These are phyloP conservation scores for Aureobasidium sp. DNA, from an alignment of 2,329 filamentous ascomycete genomes.

Conservation along the genomic window DNA sequence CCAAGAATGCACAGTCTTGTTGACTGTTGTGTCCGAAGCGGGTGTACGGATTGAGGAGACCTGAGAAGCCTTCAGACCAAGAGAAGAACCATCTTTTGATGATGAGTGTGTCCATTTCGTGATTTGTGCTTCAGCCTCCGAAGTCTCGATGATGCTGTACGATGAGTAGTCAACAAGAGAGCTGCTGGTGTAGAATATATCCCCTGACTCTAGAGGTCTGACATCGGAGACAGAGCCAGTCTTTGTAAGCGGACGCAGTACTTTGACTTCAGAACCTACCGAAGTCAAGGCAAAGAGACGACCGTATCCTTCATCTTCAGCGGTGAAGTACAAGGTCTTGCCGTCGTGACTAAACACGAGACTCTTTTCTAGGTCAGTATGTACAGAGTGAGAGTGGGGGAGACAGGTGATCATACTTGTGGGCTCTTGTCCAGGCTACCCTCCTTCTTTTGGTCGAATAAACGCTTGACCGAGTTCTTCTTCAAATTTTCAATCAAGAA, in stretches of 20 bases:
- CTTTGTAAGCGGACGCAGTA: constrained; percentile 43
- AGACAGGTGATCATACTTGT: constrained; percentile 17
- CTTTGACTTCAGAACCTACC: constrained; percentile 12
- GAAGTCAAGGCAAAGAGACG: constrained; percentile 56
- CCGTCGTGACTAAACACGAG: constrained; percentile 47
- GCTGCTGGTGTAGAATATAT: constrained; percentile 57
- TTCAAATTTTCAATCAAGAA: constrained; percentile 55
- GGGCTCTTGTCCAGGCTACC: constrained; percentile 55
- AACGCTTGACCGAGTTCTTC: constrained; percentile 47
- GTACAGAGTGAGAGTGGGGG: no score
- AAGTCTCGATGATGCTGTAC: constrained; percentile 53
- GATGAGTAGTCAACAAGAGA: constrained; percentile 65
- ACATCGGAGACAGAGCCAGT: constrained; percentile 49
- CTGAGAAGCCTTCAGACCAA: constrained; percentile 57
- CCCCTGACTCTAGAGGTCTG: constrained; percentile 40
- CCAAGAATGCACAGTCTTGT: constrained; percentile 60
- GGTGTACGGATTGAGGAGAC: constrained; percentile 61
- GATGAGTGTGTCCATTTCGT: constrained; percentile 39
- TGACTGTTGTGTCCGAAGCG: constrained; percentile 44
- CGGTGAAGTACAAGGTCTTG: constrained; percentile 60
- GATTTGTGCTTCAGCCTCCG: constrained; percentile 24
- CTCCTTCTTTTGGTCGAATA: constrained; percentile 49
- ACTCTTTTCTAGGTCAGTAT: background rate
- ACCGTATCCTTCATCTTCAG: constrained; percentile 58
- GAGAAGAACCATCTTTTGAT: constrained; percentile 55